Evolutionary conservation across 1,284 basidiomycete genomes (phyloP), one percentile per base, ranked within the genome.

Genomic region (Ganoderma lingzhi): DNA sequence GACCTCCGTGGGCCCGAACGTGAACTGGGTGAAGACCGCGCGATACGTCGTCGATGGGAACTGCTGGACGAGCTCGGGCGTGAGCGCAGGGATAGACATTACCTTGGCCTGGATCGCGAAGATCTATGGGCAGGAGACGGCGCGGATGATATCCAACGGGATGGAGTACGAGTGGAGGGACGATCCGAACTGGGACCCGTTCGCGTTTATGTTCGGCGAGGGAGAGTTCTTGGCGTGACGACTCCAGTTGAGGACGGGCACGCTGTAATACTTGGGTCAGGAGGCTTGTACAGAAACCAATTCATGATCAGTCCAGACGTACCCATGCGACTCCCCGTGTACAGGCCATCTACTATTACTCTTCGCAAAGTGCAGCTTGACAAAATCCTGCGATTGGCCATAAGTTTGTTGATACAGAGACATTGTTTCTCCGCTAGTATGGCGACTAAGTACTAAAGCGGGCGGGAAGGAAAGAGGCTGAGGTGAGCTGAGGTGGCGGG

Each of bases 11-110:
- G 64, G 78, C 32, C 63, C 67, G 32, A 70, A 70, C 2, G 78
- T 81, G 53, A 67, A 71, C 9, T 82, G 82, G 82, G 76, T 82
- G 8, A 73, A 77, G 12, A 79, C 79, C 45, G 83, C 83, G 19
- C 77, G 83, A 14, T 84, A 78, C 78, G 82, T 82, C 30, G 78
- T 79, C 2, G 82, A 82, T 64, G 82, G 82, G 14, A 81, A 80
- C 35, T 71, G 80, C 42, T 84, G 83, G 82, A 82, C 81, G 0
- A 76, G 77, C 53, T 80, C 80, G 37, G 83, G 82, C n/a, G 80
- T 83, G 19, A 79, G 79, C 9, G 81, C 82, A 32, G 82, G 81
- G 71, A 61, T 32, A 61, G 64, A 65, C 41, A 30, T 44, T 17
- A 48, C 64, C 28, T 41, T 65, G 55, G 64, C 23, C 19, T 65